Base-by-base conservation (phyloP, 257 asterid species). In the Parsonsia alboflavescens region DNA sequence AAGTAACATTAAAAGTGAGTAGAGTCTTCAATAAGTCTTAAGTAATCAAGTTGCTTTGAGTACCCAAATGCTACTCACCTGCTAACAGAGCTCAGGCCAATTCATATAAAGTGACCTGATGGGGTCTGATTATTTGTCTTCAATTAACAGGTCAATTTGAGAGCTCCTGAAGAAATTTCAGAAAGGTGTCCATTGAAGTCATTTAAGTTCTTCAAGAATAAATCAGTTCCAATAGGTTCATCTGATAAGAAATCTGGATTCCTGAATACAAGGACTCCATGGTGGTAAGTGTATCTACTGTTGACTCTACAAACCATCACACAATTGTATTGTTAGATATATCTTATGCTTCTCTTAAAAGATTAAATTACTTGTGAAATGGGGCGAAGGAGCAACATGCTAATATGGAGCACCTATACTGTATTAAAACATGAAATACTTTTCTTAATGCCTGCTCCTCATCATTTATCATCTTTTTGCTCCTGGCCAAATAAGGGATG, bases 121-220 rank as follows among this genome's bases (percentile, higher is more conserved):
- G 49, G 15, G 45, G 59, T 50, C 19, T 75, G 74, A 22, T 56
- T 8, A 8, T 1, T 33, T 33, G 1, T 33, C 7, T 19, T 63
- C 13, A 5, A 22, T 22, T 69, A 16, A 30, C 74, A 80, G 81
- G 48, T 76, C 2, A 76, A 77, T 50, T 63, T 80, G 24, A 50
- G 58, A 28, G 81, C 76, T 26, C 85, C 85, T 64, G 75, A 56
- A 46, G 82, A 77, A 77, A 80, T 77, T 54, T 69, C 82, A 63
- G 57, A 42, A 17, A 69, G 68, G 17, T 81, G 82, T 39, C 82
- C 82, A 63, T 49, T 81, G 58, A 77, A 74, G 73, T 77, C 85
- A 63, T 81, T 81, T 66, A 81, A 65, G 73, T 81, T 81, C 75
- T 81, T 54, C 73, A 81, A 71, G 80, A 81, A 13, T 76, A 81